Conservation (phyloP, 441 rosid genomes). For the Mallotus repandus region DNA sequence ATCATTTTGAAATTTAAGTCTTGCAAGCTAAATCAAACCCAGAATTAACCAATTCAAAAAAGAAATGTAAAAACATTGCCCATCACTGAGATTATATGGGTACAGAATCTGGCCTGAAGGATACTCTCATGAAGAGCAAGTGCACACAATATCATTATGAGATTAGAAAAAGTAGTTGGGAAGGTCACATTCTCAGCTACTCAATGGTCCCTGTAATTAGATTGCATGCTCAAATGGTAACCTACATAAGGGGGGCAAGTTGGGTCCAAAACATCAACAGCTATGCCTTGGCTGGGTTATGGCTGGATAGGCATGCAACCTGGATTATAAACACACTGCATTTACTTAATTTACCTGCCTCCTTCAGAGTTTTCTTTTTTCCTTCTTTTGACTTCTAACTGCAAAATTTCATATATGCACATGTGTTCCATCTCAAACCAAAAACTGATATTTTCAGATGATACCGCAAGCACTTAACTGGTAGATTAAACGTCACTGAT, state of each 20-base stretch:
- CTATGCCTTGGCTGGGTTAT: constrained; percentile 16
- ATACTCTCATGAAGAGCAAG: not conserved
- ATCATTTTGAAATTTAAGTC: too few species aligned
- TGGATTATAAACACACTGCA: not conserved
- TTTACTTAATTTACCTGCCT: not conserved
- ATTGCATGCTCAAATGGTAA: not conserved
- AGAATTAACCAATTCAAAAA: too few species aligned
- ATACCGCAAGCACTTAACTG: too few species aligned
- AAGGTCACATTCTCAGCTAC: not conserved
- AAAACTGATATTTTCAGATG: too few species aligned
- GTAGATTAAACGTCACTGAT: too few species aligned
- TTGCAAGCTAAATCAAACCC: too few species aligned
- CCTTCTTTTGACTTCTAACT: too few species aligned
- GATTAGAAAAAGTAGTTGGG: constrained; percentile 19
- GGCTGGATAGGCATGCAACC: constrained; percentile 9
- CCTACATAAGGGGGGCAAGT: not conserved
- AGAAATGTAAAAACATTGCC: too few species aligned
- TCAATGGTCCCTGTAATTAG: constrained; percentile 17
- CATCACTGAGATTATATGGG: too few species aligned
- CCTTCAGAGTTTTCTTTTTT: too few species aligned
- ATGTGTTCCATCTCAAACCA: not conserved
- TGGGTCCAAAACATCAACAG: constrained; percentile 23
- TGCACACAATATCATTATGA: not conserved
- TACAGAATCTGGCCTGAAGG: too few species aligned
- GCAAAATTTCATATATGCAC: too few species aligned